Base-by-base conservation (phyloP, 108 stramenopile species). In the Nitzschia palea region DNA sequence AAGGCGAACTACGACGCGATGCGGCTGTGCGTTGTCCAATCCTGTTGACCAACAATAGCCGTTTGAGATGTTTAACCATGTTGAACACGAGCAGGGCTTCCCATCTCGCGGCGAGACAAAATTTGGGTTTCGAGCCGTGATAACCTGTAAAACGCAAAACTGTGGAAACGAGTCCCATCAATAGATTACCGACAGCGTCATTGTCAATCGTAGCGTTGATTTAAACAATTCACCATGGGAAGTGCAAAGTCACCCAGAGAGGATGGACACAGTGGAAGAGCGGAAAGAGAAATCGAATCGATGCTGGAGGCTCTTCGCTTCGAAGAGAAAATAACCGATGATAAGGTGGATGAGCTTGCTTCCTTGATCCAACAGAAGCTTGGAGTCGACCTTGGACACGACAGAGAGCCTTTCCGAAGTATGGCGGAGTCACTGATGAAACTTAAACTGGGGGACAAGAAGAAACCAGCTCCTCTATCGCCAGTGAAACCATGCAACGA, bases 371-470 rank as follows among this genome's bases (percentile, higher is more conserved):
- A 36, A 23, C n/a, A 65, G 28, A 65, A 37, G 23, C 52, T 65
- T 14, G 43, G 30, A 29, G 6, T 64, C 1, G 62, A 50, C 17
- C 50, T 64, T 36, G 62, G 29, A 18, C 17, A 10, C 27, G 47
- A 50, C 8, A 14, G 37, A 18, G 15, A 48, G n/a, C 18, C 9
- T 40, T 65, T 37, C 35, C 35, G n/a, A 22, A 52, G 40, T 22
- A 65, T 65, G 65, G 65, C 65, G 6, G 45, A 48, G 36, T 26
- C 10, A 4, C 35, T 53, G 65, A 32, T 54, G 31, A n/a, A 36
- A 54, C 15, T 53, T 2, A 52, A 53, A 25, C 18, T 60, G 23
- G 23, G 5, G 35, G 59, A 56, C 8, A 56, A n/a, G 15, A 32
- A 32, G 28, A 35, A 35, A 32, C 17, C 32, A n/a, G 26, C 8